Conservation (phyloP, 2,329 filamentous ascomycete species). For the Teratosphaeriaceae sp. region DNA sequence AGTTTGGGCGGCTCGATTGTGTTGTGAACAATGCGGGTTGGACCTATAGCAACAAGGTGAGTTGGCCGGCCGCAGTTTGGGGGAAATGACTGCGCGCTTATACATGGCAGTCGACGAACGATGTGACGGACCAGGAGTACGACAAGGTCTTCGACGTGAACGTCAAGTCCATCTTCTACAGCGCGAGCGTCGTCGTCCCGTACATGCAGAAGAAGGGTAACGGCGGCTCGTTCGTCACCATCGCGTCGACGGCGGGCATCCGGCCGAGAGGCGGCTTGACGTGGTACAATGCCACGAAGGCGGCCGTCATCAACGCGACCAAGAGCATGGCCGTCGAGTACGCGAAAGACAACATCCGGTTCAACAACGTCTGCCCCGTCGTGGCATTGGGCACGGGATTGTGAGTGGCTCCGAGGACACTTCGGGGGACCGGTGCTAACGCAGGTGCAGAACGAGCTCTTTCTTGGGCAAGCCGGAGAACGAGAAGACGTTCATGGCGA, state of each 20-base stretch:
- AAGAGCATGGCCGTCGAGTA: constrained; percentile 68
- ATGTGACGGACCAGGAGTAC: constrained; percentile 61
- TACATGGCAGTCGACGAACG: constrained; percentile 43
- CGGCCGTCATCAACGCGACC: constrained; percentile 53
- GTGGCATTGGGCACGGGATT: constrained; percentile 27
- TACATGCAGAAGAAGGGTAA: constrained; percentile 53
- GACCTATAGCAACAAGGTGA: constrained; percentile 51
- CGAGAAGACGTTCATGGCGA: constrained; percentile 48
- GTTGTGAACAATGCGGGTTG: constrained; percentile 57
- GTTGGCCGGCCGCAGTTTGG: no score
- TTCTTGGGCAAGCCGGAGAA: constrained; percentile 59
- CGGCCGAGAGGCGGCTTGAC: constrained; percentile 57
- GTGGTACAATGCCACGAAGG: constrained; percentile 67
- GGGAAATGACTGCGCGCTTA: neutral
- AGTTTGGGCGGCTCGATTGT: constrained; percentile 49
- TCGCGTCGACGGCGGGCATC: constrained; percentile 58
- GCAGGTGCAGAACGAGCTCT: constrained; percentile 17
- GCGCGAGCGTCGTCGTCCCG: constrained; percentile 52
- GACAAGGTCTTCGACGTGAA: constrained; percentile 62
- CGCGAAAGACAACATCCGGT: constrained; percentile 62
- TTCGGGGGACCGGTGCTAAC: constrained; percentile 2
- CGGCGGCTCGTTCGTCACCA: constrained; percentile 57
- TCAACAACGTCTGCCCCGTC: constrained; percentile 59
- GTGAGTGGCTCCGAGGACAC: constrained; percentile 16
- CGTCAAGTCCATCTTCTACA: constrained; percentile 59